These are phyloP conservation scores for Colletotrichum sp. DNA, from an alignment of 2,329 filamentous ascomycete genomes.

Conservation along the genomic window DNA sequence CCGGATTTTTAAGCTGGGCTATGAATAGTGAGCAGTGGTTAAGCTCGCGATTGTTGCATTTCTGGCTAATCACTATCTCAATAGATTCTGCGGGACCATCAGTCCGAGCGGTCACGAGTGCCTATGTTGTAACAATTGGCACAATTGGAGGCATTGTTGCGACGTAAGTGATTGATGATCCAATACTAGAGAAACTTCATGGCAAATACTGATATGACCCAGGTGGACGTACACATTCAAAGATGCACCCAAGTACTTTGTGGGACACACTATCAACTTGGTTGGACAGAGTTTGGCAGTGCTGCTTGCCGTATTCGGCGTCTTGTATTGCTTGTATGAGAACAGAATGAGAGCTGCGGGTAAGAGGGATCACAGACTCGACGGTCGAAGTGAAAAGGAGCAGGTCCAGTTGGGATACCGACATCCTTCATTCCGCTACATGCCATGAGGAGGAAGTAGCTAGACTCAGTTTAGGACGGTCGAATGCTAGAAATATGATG, in stretches of 20 bases:
- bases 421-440: conserved; percentile 62
- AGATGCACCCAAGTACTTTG: conserved; percentile 51
- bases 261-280: conserved; percentile 63
- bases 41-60: too few species aligned
- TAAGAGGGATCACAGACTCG: conserved; percentile 40
- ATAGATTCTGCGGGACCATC: conserved; percentile 58
- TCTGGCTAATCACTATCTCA: too few species aligned
- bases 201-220: neutral
- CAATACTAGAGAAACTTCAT: fast-evolving
- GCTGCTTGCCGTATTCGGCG: conserved; percentile 50
- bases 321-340: conserved; percentile 58
- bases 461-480: neutral
- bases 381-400: conserved; percentile 52
- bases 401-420: conserved; percentile 53
- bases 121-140: conserved; percentile 59
- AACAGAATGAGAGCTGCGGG: conserved; percentile 51
- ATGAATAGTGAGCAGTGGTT: conserved; percentile 51
- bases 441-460: conserved; percentile 37
- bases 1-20: conserved; percentile 62
- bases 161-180: conserved; percentile 41
- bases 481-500: neutral
- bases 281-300: conserved; percentile 50
- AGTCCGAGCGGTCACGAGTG: conserved; percentile 59
- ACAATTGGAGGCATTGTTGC: conserved; percentile 63
- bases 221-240: conserved; percentile 57